Base-by-base conservation (phyloP, 129 eudicot species). In the Ambrosia artemisiifolia region DNA sequence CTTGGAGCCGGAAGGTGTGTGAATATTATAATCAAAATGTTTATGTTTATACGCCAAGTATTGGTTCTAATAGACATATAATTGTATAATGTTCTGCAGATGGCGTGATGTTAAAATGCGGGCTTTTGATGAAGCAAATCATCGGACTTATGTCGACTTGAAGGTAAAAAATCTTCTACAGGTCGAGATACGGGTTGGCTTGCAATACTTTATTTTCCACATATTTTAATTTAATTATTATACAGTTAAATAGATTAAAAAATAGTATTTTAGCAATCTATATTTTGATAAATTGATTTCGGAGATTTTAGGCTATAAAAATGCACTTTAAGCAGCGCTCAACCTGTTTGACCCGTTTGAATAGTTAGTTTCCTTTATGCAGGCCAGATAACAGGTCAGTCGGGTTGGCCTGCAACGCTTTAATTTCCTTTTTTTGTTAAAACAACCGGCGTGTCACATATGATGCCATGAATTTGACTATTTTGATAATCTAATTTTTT, bases 91-190 rank as follows among this genome's bases (percentile, higher is more conserved):
- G 6, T 70, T 73, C 19, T 87, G 82, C 81, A 94, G 98, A 83
- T 94, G 98, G 98, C 98, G 98, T 46, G 97, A 94, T 78, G 95
- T 90, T 56, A 94, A 94, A 80, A 82, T 94, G 78, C 90, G 91
- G 55, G 90, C 98, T 43, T 94, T 94, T 83, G 91, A 83, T 80
- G 74, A 87, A 64, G 92, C 91, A 44, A 83, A 88, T 78, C 98
- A 94, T 79, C 79, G 98, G 70, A 94, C 98, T 35, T 90, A 94
- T 74, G 98, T 94, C 35, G 98, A 94, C 82, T 81, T 94, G 87
- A 94, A 94, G 98, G 98, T 94, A 78, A 56, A 55, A 71, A 50
- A 76, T 71, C 20, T 50, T 59, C 47, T 59, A 12, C 11, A 59
- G 70, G 70, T 40, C 16, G 17, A 53, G 70, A 40, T 11, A 44